phyloP scores from a whole-genome alignment of 495 filamentous ascomycete genomes.

The Penicillium lividum region DNA sequence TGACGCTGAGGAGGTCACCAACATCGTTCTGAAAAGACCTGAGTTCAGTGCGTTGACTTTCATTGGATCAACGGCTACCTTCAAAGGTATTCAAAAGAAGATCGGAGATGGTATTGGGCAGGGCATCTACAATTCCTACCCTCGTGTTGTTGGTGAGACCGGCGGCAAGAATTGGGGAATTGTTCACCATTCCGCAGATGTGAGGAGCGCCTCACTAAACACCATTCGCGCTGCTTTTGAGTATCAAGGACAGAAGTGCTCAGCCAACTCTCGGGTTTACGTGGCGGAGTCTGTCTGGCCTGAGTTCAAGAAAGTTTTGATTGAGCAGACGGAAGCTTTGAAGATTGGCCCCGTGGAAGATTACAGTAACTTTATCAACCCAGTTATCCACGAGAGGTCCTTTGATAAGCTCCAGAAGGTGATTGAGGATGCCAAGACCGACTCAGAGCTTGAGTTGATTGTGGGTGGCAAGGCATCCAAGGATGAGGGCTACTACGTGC shows the following conservation, averaged over 20 bases:
- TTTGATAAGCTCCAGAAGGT: slow-evolving; percentile 65
- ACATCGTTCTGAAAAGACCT: slow-evolving; percentile 62
- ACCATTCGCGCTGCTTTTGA: slow-evolving; percentile 85
- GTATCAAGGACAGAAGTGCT: slow-evolving; percentile 88
- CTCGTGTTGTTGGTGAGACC: slow-evolving; percentile 80
- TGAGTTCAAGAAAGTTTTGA: slow-evolving; percentile 57
- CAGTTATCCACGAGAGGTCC: slow-evolving; percentile 70
- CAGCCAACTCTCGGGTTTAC: slow-evolving; percentile 75
- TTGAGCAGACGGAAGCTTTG: slow-evolving; percentile 28
- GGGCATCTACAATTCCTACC: slow-evolving; percentile 68
- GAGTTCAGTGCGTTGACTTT: slow-evolving; percentile 77
- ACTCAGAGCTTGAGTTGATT: slow-evolving; percentile 62
- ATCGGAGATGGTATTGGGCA: slow-evolving; percentile 69
- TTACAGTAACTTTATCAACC: slow-evolving; percentile 69
- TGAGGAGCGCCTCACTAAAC: slow-evolving; percentile 71
- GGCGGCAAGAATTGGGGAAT: slow-evolving; percentile 90
- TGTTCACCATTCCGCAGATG: slow-evolving; percentile 69
- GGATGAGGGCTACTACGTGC: slow-evolving; percentile 64
- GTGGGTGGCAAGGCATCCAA: slow-evolving; percentile 69
- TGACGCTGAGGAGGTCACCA: slow-evolving; percentile 71
- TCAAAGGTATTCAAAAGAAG: slow-evolving; percentile 69
- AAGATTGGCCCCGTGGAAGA: slow-evolving; percentile 57
- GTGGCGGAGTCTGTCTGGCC: slow-evolving; percentile 66
- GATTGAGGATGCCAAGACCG: slow-evolving; percentile 65
- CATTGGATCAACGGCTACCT: slow-evolving; percentile 75